Base-by-base conservation (phyloP, 805 yeast genomes). In the Yarrowia divulgata region DNA sequence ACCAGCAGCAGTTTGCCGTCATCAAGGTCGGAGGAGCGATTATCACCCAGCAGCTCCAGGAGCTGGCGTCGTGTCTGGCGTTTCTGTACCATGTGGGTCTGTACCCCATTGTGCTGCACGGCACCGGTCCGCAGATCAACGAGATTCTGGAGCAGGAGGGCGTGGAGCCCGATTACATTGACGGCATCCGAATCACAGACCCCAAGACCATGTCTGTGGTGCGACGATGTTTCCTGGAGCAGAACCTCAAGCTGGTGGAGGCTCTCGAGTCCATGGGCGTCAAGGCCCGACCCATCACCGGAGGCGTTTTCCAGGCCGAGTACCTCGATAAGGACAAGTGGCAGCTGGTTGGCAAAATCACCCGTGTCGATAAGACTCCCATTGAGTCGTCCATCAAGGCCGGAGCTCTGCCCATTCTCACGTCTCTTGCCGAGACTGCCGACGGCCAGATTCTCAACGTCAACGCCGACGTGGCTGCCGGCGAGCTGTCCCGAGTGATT, bases 11-110 rank as follows among this genome's bases (percentile, higher is more conserved):
- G 76, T 95, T 95, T 76, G 99, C 99, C 3, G 97, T 95, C 54
- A 95, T 95, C 80, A 95, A 95, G 79, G 99, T 95, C 54, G 99
- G 99, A 49, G 99, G 99, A 72, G 99, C 99, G 46, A 94, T 95
- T 75, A 95, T 95, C 79, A 94, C 98, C 58, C 96, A 95, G 74
- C 95, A 94, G 75, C 82, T 95, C 72, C 90, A 93, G 10, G 97
- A 94, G 80, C 83, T 95, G 74, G 99, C 99, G 0, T 91, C 97
- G 0, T 93, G 98, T 76, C 83, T 95, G 72, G 98, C 98, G 5
- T 95, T 95, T 80, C 83, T 95, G 73, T 95, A 95, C 82, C 99
- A 95, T 77, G 97, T 95, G 66, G 99, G 99, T 13, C 85, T 95
- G 71, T 95, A 93, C 76, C 99, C 99, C 34, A 93, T 95, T 71